Evolutionary conservation across 805 yeast species (phyloP).

Genomic region (Priceomyces medius): DNA sequence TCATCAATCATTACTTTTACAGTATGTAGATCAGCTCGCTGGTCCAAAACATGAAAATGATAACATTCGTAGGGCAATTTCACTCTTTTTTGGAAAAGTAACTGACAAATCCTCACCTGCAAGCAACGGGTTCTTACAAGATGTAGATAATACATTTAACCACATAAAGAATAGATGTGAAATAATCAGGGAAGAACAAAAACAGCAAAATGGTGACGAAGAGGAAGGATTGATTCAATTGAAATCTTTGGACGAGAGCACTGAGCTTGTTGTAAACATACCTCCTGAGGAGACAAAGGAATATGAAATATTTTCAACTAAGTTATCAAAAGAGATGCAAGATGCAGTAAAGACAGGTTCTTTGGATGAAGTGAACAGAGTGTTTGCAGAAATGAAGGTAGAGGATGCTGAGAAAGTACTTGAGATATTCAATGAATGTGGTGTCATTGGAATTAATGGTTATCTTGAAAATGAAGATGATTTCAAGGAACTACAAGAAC

Average conservation of each 20-base stretch:
- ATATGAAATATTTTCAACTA: slow-evolving; percentile 53
- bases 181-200: slow-evolving; percentile 55
- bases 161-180: slow-evolving; percentile 80
- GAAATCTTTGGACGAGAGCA: slow-evolving; percentile 81
- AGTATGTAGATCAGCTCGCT: slow-evolving; percentile 57
- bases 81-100: slow-evolving; percentile 66
- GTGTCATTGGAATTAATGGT: slow-evolving; percentile 80
- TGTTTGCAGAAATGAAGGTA: slow-evolving; percentile 68
- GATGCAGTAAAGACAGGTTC: slow-evolving; percentile 69
- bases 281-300: slow-evolving; percentile 60
- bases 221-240: slow-evolving; percentile 84
- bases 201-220: slow-evolving; percentile 23
- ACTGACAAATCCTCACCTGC: slow-evolving; percentile 58
- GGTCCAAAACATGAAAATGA: slow-evolving; percentile 33
- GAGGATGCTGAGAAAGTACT: slow-evolving; percentile 79
- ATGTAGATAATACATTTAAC: slow-evolving; percentile 66
- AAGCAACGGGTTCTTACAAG: slow-evolving; percentile 63
- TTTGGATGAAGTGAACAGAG: slow-evolving; percentile 78
- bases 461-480: slow-evolving; percentile 71
- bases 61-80: slow-evolving; percentile 44
- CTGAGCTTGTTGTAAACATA: slow-evolving; percentile 66
- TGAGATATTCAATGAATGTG: slow-evolving; percentile 73
- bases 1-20: slow-evolving; percentile 75
- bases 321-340: slow-evolving; percentile 63
- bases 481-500: slow-evolving; percentile 53